phyloP scores from a whole-genome alignment of 78 protist species.

The Creolimax fragrantissima region DNA sequence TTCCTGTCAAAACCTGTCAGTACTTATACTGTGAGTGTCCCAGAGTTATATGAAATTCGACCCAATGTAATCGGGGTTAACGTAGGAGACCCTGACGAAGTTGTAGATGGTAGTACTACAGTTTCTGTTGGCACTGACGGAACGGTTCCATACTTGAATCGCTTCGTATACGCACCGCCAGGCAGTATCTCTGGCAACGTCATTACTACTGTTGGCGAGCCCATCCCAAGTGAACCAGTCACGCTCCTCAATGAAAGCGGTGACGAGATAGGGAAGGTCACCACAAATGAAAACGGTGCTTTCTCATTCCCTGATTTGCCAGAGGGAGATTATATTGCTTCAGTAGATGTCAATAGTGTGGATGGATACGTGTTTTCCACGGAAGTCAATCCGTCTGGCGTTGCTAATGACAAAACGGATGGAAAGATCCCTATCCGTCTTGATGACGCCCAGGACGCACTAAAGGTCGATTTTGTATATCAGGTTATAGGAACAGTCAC shows the following conservation, averaged over 20 bases:
- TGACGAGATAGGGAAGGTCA: not conserved
- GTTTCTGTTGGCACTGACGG: not conserved
- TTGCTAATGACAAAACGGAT: not conserved
- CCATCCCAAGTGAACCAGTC: not conserved
- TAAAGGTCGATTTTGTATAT: not conserved
- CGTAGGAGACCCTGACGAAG: not conserved
- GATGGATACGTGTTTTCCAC: not conserved
- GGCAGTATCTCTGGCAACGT: not conserved
- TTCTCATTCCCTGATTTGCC: not conserved
- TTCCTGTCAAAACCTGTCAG: not conserved
- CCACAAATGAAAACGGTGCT: not conserved
- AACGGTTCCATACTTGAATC: not conserved
- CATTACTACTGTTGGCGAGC: not conserved
- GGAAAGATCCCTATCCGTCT: not conserved
- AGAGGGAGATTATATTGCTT: not conserved
- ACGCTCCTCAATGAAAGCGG: not conserved
- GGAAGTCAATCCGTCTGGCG: not conserved
- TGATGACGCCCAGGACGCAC: not conserved
- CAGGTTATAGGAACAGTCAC: not conserved
- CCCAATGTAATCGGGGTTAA: not conserved
- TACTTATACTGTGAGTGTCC: not conserved
- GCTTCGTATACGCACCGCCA: not conserved
- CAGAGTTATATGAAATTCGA: not conserved
- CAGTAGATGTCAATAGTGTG: not conserved
- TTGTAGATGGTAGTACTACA: not conserved